Conservation (phyloP, 2,329 filamentous ascomycete genomes). For the Alternaria brassicae region DNA sequence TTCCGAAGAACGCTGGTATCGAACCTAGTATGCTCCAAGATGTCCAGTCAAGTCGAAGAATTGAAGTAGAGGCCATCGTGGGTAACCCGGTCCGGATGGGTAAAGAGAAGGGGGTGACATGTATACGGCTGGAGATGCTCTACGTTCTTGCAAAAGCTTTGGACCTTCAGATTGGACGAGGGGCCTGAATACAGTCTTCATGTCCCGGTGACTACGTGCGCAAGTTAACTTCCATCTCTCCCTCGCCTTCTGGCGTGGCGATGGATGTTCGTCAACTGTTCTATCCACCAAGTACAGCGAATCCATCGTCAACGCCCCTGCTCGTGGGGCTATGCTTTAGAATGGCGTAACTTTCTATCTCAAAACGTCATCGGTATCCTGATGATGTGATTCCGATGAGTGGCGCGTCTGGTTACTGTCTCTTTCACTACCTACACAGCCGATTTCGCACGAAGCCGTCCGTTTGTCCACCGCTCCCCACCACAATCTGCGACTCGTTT, state of each 20-base stretch:
- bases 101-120: slow-evolving; percentile 49
- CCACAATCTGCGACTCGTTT: not conserved
- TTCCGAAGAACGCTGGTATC: slow-evolving; percentile 48
- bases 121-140: slow-evolving; percentile 54
- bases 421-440: slow-evolving; percentile 2
- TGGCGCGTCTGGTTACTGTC: not conserved
- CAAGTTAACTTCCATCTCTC: not conserved
- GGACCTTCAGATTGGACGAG: slow-evolving; percentile 43
- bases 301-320: not conserved
- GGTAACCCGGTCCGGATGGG: slow-evolving; percentile 56
- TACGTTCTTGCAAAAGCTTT: slow-evolving; percentile 56
- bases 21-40: slow-evolving; percentile 61
- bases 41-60: slow-evolving; percentile 50
- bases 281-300: not conserved
- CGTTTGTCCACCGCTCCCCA: slow-evolving; percentile 4
- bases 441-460: slow-evolving; percentile 5
- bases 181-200: not conserved
- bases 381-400: not conserved
- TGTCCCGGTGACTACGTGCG: not conserved
- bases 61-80: slow-evolving; percentile 61
- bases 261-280: not conserved
- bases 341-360: not conserved
- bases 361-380: not conserved
- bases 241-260: not conserved
- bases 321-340: not conserved